Conservation (phyloP, 106 monocot species). For the Acorus gramineus region DNA sequence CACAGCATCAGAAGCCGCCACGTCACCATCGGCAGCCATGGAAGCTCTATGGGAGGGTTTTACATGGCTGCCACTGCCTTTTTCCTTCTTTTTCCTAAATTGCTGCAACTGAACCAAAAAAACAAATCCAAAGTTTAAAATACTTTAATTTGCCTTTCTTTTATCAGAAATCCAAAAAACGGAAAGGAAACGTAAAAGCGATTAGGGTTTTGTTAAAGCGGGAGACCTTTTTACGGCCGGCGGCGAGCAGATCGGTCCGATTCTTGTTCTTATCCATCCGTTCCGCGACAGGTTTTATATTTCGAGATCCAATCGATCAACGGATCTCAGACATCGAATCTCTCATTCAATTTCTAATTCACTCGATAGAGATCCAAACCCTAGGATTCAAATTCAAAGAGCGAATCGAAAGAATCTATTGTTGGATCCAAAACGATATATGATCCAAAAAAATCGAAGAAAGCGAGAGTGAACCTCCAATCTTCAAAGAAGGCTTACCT, state of each 20-base stretch:
- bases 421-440: too few species aligned
- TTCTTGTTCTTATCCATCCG: slow-evolving; percentile 64
- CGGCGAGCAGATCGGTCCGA: slow-evolving; percentile 77
- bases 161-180: not conserved
- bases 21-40: slow-evolving; percentile 12
- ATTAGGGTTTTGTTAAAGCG: not conserved
- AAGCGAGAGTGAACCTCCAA: too few species aligned
- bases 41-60: slow-evolving; percentile 22
- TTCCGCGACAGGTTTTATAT: not conserved
- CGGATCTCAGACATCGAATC: not conserved
- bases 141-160: not conserved
- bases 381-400: too few species aligned
- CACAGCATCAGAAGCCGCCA: not conserved
- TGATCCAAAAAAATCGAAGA: too few species aligned
- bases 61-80: slow-evolving; percentile 32
- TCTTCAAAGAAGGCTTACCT: too few species aligned
- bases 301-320: slow-evolving; percentile 2
- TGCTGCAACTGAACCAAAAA: slow-evolving; percentile 57
- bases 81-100: slow-evolving; percentile 92
- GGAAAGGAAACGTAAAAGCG: not conserved
- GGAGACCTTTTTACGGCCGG: slow-evolving; percentile 79
- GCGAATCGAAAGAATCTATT: too few species aligned
- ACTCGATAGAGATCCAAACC: too few species aligned
- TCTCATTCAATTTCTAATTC: too few species aligned
- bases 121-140: not conserved